Base-by-base conservation (phyloP, 129 eudicot species). In the Escallonia herrerae region DNA sequence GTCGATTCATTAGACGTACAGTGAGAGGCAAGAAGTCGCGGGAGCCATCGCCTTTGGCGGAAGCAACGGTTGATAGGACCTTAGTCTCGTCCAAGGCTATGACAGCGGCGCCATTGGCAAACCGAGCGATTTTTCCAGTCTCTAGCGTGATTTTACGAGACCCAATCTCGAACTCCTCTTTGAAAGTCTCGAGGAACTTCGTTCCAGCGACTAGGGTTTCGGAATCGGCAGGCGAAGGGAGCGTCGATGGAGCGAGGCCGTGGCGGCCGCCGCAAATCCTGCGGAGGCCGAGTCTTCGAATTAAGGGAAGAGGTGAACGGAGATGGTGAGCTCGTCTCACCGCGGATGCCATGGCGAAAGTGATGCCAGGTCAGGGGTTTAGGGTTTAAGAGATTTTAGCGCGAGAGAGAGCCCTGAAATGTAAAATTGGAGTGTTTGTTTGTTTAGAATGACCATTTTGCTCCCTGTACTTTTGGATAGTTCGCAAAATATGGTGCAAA, bases 21-120 rank as follows among this genome's bases (percentile, higher is more conserved):
- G 99, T 94, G 62, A 94, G 99, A 61, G 99, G 99, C 69, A 93
- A 72, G 60, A 89, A 93, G 59, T 86, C 96, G 10, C 76, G 76
- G 54, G 58, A 15, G 8, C 73, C 78, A 11, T 82, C 93, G 49
- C 81, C 73, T 73, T 79, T 74, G 42, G 88, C 84, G 0, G 91
- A 88, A 51, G 90, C 72, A 14, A 89, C 95, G 2, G 99, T 89
- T 5, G 99, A 86, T 8, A 94, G 81, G 40, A 94, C 97, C 57
- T 80, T 94, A 37, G 99, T 94, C 80, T 89, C 93, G 3, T 80
- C 99, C 77, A 89, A 80, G 43, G 70, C 86, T 66, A 94, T 73
- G 8, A 86, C 90, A 67, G 82, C 99, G 6, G 97, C 85, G 0
- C 95, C 99, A 65, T 89, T 94, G 3, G 99, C 95, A 56, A 89